A percentile compares a stretch with the other conserved stretches of the same genome.
Conservation (phyloP, 306 rosid species). For the Ziziphus jujuba region DNA sequence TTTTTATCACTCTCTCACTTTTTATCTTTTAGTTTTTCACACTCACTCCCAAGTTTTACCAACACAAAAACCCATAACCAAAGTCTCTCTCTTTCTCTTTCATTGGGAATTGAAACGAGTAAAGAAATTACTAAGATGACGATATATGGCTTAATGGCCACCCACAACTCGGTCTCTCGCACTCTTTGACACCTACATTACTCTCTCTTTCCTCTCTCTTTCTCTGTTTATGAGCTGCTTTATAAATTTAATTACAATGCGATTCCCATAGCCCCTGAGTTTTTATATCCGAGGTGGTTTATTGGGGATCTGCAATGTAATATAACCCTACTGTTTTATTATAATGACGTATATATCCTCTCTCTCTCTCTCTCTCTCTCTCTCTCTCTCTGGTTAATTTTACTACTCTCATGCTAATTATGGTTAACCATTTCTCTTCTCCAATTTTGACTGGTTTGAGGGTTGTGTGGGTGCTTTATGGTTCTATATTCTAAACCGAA, state of each 20-base stretch:
- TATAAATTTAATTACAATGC: slow-evolving; percentile 20
- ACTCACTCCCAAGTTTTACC: slow-evolving; percentile 76
- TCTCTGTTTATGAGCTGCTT: background rate
- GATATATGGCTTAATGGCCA: slow-evolving; percentile 37
- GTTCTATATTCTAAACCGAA: no score
- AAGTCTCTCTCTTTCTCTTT: slow-evolving; percentile 6
- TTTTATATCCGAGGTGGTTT: slow-evolving; percentile 23
- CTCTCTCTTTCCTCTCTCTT: background rate
- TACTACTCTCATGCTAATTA: no score
- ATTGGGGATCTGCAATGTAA: slow-evolving; percentile 34
- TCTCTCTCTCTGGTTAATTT: no score
- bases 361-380: background rate
- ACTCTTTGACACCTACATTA: background rate
- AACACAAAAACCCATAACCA: slow-evolving; percentile 42
- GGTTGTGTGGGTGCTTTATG: no score
- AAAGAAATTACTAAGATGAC: slow-evolving; percentile 35
- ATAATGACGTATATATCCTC: slow-evolving; percentile 4
- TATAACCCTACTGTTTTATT: slow-evolving; percentile 16
- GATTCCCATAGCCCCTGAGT: slow-evolving; percentile 3
- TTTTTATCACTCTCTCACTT: background rate
- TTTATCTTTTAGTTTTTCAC: slow-evolving; percentile 23
- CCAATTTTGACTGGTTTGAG: no score
- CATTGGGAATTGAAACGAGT: slow-evolving; percentile 49
- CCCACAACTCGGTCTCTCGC: background rate
- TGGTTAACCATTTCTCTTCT: no score